These are phyloP conservation scores for Carex cristatella DNA, from an alignment of 176 grass and related monocot species.

Conservation along the genomic window DNA sequence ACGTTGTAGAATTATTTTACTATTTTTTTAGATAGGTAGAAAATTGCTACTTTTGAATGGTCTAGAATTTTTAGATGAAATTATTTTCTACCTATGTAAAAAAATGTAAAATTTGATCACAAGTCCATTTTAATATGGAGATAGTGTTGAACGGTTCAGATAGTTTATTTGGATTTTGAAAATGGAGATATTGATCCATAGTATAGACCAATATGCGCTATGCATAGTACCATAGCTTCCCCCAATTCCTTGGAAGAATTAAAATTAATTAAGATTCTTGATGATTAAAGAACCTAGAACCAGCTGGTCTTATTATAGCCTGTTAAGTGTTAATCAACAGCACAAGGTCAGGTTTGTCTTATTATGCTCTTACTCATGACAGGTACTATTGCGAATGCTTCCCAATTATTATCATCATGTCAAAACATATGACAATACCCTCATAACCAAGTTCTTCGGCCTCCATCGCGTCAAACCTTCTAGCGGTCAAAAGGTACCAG, in stretches of 20 bases:
- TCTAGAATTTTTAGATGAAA: too few relatives aligned
- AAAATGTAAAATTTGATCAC: too few relatives aligned
- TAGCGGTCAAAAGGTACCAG: constrained; percentile 87
- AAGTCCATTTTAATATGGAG: too few relatives aligned
- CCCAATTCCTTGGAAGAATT: neutral
- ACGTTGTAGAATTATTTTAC: too few relatives aligned
- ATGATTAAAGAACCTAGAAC: neutral
- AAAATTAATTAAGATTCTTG: neutral
- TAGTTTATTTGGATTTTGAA: too few relatives aligned
- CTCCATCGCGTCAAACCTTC: constrained; percentile 97
- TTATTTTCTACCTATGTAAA: too few relatives aligned
- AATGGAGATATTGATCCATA: too few relatives aligned
- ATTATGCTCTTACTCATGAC: constrained; percentile 23
- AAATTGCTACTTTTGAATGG: too few relatives aligned
- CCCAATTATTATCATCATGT: constrained; percentile 94
- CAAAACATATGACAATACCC: constrained; percentile 90
- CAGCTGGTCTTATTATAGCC: neutral
- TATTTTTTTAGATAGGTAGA: too few relatives aligned
- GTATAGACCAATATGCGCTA: too few relatives aligned
- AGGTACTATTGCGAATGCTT: constrained; percentile 97
- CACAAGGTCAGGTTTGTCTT: neutral
- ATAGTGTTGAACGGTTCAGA: too few relatives aligned
- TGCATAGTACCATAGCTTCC: too few relatives aligned
- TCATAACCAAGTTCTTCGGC: constrained; percentile 99
- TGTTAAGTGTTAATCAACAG: neutral